Conservation (phyloP, 331 rosid species). For the Ulmus americana region DNA sequence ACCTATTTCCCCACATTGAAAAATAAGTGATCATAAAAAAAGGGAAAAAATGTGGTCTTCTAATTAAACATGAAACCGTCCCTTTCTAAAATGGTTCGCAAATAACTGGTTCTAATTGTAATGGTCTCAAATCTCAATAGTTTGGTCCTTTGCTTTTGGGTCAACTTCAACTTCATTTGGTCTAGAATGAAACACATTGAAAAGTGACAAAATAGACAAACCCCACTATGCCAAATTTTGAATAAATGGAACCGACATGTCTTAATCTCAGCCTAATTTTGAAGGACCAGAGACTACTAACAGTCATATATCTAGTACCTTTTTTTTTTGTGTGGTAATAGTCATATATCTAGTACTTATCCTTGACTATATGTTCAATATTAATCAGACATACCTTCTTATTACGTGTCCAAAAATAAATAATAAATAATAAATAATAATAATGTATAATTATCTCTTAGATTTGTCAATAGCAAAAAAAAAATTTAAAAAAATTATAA, state of each 20-base stretch:
- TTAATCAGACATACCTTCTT: no score
- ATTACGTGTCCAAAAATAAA: no score
- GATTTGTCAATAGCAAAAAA: no score
- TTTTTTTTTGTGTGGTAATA: no score
- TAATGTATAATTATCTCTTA: no score
- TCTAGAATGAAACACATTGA: not conserved
- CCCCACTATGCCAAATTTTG: not conserved
- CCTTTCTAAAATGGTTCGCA: not conserved
- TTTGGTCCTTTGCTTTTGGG: not conserved
- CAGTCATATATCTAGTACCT: no score
- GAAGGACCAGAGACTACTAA: not conserved
- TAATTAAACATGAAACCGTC: not conserved
- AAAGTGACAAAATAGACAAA: not conserved
- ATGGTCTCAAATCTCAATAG: constrained; percentile 1
- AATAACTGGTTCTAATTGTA: not conserved
- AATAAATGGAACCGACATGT: constrained; percentile 20
- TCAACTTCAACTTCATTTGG: not conserved
- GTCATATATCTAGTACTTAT: no score
- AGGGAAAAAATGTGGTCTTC: no score
- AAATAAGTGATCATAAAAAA: not conserved
- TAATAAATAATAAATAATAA: no score
- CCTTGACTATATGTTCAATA: no score
- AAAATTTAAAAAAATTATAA: no score
- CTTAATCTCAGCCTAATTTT: constrained; percentile 28
- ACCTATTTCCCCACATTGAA: not conserved